Base-by-base conservation (phyloP, 1,284 basidiomycete species). In the Ustilago sp. region DNA sequence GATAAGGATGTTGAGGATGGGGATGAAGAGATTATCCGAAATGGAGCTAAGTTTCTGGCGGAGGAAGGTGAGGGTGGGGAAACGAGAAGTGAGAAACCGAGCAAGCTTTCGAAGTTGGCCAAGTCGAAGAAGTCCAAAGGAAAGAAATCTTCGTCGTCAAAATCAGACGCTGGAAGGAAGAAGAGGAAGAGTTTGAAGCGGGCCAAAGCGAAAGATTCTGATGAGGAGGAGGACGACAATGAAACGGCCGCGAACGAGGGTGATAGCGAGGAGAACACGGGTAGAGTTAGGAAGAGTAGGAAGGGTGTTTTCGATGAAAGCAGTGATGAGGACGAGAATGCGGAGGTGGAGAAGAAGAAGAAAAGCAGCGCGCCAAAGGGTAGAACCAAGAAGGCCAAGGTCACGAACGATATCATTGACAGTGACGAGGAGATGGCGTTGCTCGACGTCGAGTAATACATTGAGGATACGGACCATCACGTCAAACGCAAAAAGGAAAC, bases 351-450 rank as follows among this genome's bases (percentile, higher is more conserved):
- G 11, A 57, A 58, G 59, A 57, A 58, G 59, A 62, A 63, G 28
- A 28, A 31, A 45, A 12, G 19, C 43, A 7, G 43, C 8, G 36
- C 36, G 13, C 9, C n/a, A 45, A 70, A 68, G 62, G 48, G 48
- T 5, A 64, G 68, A 45, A 74, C 75, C 7, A 74, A 78, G 58
- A 74, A 72, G 67, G 62, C 63, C 6, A 58, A 59, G 8, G 68
- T 65, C 17, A 76, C 68, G 48, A 79, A 80, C 62, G 82, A 81
- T 48, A 73, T 79, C 32, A 84, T 84, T 59, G 80, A 83, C 39
- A 79, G 75, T 31, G 81, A 83, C 54, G 81, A 83, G 61, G 81
- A 83, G 74, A 79, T 81, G 77, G 73, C 64, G 36, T 55, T 80
- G 38, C 63, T 77, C 11, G 68, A 70, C 19, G 70, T 75, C 68